phyloP scores from a whole-genome alignment of 768 basidiomycete species.

The Suillus weaverae region DNA sequence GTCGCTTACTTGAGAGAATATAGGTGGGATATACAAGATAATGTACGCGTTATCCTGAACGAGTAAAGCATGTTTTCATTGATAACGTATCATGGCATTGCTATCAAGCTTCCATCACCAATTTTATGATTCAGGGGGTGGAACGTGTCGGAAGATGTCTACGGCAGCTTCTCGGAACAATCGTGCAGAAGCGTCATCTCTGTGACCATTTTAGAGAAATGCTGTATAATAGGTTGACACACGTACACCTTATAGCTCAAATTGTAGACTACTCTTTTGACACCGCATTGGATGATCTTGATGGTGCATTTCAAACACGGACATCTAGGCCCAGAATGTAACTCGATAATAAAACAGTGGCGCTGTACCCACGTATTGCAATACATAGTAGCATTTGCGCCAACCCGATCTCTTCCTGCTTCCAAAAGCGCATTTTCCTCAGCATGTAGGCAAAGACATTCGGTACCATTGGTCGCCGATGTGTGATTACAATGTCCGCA shows the following conservation, averaged over 20 bases:
- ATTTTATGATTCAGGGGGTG: conserved; percentile 32
- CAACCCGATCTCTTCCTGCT: conserved; percentile 90
- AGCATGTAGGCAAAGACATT: conserved; percentile 94
- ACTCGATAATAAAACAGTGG: conserved; percentile 4
- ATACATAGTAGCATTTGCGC: conserved; percentile 80
- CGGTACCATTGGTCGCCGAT: conserved; percentile 48
- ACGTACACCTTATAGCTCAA: conserved; percentile 92
- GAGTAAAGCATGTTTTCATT: conserved; percentile 22
- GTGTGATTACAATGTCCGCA: conserved; percentile 77
- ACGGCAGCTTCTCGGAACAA: conserved; percentile 83
- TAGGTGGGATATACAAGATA: conserved; percentile 63
- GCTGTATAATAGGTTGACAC: neutral
- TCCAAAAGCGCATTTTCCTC: conserved; percentile 97
- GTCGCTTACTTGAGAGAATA: conserved; percentile 51
- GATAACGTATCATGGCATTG: conserved; percentile 1
- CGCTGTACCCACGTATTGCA: conserved; percentile 85
- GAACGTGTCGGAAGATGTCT: conserved; percentile 69
- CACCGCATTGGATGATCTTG: conserved; percentile 95
- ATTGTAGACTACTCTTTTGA: conserved; percentile 92
- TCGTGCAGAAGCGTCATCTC: conserved; percentile 79
- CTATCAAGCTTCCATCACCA: neutral
- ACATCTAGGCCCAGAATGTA: conserved; percentile 56
- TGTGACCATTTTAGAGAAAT: conserved; percentile 28
- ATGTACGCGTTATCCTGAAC: conserved; percentile 33
- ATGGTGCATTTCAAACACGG: conserved; percentile 96